These are phyloP conservation scores for Mortierella hygrophila DNA, from an alignment of 192 early-diverging fungal species.

Conservation along the genomic window DNA sequence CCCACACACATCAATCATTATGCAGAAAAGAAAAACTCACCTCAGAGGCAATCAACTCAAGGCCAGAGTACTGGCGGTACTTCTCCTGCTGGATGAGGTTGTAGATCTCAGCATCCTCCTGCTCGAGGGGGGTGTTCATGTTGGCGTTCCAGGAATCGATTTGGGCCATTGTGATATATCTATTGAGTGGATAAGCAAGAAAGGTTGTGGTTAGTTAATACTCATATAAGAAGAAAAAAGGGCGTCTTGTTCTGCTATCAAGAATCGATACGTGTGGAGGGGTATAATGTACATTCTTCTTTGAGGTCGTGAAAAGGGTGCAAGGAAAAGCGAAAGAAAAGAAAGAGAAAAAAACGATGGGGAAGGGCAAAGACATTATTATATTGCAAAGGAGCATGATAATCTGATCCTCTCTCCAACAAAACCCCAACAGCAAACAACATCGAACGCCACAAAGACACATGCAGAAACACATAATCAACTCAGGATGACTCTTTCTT, in stretches of 20 bases:
- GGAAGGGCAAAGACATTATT: background rate
- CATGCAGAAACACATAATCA: background rate
- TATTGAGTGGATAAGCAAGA: background rate
- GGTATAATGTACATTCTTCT: background rate
- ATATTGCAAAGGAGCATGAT: background rate
- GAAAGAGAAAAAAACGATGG: background rate
- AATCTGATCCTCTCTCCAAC: background rate
- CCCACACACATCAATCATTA: background rate
- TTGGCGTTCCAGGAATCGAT: constrained; percentile 74
- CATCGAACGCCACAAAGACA: constrained; percentile 1
- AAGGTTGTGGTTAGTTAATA: constrained; percentile 7
- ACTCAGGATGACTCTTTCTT: background rate
- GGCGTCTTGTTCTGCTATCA: background rate
- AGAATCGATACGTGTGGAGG: background rate
- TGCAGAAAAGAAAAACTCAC: constrained; percentile 54
- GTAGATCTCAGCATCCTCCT: constrained; percentile 95
- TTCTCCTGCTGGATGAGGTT: constrained; percentile 97
- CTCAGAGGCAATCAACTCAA: constrained; percentile 99
- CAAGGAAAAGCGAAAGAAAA: background rate
- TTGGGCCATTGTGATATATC: constrained; percentile 46
- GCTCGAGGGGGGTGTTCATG: constrained; percentile 91
- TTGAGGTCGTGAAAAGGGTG: background rate
- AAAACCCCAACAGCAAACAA: background rate
- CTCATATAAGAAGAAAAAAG: background rate
- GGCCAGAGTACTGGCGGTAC: constrained; percentile 97